Evolutionary conservation across 805 yeast genomes (phyloP).

Genomic region (Nakazawaea holstii): DNA sequence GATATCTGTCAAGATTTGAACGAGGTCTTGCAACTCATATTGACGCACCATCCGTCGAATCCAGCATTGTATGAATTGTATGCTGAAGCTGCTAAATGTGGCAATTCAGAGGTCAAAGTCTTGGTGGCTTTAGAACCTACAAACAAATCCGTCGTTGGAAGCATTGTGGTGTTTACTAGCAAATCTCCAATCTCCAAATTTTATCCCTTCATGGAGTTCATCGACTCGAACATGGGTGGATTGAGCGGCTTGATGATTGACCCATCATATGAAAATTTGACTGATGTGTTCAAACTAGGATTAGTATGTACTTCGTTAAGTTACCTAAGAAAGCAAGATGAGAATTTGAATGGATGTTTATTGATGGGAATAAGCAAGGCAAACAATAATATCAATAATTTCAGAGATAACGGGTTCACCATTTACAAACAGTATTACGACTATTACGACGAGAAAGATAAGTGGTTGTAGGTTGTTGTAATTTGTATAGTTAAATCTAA

Average conservation of each 20-base stretch:
- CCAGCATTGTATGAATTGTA: slow-evolving; percentile 19
- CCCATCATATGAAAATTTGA: slow-evolving; percentile 44
- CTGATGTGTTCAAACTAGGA: slow-evolving; percentile 50
- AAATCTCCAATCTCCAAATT: slow-evolving; percentile 38
- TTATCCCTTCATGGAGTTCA: slow-evolving; percentile 43
- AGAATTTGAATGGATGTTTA: slow-evolving; percentile 13
- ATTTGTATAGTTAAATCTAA: no score
- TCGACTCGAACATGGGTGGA: slow-evolving; percentile 35
- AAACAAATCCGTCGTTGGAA: slow-evolving; percentile 47
- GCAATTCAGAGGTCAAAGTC: slow-evolving; percentile 17
- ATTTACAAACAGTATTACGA: slow-evolving; percentile 18
- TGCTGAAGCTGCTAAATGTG: slow-evolving; percentile 14
- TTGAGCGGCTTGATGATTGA: slow-evolving; percentile 49
- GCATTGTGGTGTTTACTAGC: slow-evolving; percentile 41
- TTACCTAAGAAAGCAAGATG: slow-evolving; percentile 31
- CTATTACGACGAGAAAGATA: slow-evolving; percentile 17
- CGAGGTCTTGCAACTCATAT: slow-evolving; percentile 36
- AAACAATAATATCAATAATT: slow-evolving; percentile 10
- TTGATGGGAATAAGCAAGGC: slow-evolving; percentile 11
- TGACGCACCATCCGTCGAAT: slow-evolving; percentile 17
- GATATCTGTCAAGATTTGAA: slow-evolving; percentile 43
- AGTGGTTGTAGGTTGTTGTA: slow-evolving; percentile 1
- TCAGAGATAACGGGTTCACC: slow-evolving; percentile 20
- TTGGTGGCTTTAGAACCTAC: slow-evolving; percentile 51
- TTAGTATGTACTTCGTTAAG: slow-evolving; percentile 52